Conservation (phyloP, 2,329 filamentous ascomycete genomes). For the Teratosphaeria viscida region DNA sequence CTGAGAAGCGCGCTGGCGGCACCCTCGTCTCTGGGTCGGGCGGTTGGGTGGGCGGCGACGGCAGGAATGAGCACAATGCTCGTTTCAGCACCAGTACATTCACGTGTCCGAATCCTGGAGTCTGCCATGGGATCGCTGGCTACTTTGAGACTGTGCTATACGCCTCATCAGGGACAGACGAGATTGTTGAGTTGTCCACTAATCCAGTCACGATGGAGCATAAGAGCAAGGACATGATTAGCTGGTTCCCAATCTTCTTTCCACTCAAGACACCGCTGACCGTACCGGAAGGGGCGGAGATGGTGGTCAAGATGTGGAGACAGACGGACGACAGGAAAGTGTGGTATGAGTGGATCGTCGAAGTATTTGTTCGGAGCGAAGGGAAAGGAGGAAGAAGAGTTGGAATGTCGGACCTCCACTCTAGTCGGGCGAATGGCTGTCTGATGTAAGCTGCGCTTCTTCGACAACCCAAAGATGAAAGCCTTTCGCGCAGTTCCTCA, state of each 20-base stretch:
- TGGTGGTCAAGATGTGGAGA: conserved; percentile 90
- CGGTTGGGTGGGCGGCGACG: conserved; percentile 63
- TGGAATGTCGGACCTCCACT: conserved; percentile 55
- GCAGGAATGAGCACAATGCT: conserved; percentile 83
- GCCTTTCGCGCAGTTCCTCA: too few relatives aligned
- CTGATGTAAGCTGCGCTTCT: conserved; percentile 45
- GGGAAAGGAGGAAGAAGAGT: conserved; percentile 52
- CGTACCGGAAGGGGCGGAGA: conserved; percentile 71
- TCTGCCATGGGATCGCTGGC: conserved; percentile 81
- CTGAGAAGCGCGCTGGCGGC: conserved; percentile 49
- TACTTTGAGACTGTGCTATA: conserved; percentile 98
- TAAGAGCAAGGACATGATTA: conserved; percentile 97
- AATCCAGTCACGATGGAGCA: conserved; percentile 82
- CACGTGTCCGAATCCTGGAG: conserved; percentile 64
- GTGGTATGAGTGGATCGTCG: conserved; percentile 98
- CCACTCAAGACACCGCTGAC: conserved; percentile 85
- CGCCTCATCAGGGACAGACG: conserved; percentile 23
- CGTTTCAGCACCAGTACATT: conserved; percentile 72
- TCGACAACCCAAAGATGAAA: too few relatives aligned
- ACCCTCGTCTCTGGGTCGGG: conserved; percentile 49
- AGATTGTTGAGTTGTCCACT: conserved; percentile 72
- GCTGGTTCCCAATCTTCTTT: conserved; percentile 98
- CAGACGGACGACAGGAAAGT: conserved; percentile 92
- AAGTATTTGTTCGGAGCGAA: conserved; percentile 48
- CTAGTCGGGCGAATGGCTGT: conserved; percentile 58